Percentiles rank a stretch among this genome's conserved stretches.
Conservation (phyloP, 2,329 filamentous ascomycete genomes). For the Pestalotiopsis sp. region DNA sequence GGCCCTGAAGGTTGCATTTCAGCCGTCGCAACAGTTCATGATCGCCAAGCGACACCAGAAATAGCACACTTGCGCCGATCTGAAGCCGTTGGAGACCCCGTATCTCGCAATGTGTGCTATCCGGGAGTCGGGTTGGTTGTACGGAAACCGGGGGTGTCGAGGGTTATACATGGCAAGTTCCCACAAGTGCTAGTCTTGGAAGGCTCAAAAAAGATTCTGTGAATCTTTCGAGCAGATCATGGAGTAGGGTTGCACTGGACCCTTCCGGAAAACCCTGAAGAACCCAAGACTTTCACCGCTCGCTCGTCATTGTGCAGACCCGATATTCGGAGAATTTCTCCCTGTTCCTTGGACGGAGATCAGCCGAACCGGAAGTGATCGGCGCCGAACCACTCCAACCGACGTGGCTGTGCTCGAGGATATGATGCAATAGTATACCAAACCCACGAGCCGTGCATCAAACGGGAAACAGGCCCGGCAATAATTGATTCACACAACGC, state of each 20-base stretch:
- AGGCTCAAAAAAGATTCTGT: neutral
- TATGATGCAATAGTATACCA: constrained; percentile 1
- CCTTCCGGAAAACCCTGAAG: neutral
- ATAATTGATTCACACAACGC: neutral
- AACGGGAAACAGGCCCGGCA: neutral
- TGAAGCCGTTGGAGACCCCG: neutral
- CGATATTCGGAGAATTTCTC: neutral
- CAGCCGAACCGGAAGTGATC: constrained; percentile 4
- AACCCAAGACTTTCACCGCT: neutral
- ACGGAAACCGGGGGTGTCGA: neutral
- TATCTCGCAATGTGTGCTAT: neutral
- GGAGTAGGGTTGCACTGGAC: neutral
- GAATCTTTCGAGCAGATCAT: neutral
- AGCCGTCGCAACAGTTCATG: neutral
- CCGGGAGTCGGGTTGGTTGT: neutral
- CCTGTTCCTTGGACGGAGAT: neutral
- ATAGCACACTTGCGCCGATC: neutral
- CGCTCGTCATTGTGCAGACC: neutral
- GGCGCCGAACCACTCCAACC: neutral
- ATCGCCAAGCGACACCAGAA: neutral
- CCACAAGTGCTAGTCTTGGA: neutral
- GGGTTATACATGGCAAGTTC: neutral
- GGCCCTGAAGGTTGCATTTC: constrained; percentile 1
- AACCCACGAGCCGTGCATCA: neutral
- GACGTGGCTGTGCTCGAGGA: constrained; percentile 7